Evolutionary conservation across 164 flowering plant species (phyloP), one percentile per base, ranked within the genome.

Genomic region (Houttuynia cordata): DNA sequence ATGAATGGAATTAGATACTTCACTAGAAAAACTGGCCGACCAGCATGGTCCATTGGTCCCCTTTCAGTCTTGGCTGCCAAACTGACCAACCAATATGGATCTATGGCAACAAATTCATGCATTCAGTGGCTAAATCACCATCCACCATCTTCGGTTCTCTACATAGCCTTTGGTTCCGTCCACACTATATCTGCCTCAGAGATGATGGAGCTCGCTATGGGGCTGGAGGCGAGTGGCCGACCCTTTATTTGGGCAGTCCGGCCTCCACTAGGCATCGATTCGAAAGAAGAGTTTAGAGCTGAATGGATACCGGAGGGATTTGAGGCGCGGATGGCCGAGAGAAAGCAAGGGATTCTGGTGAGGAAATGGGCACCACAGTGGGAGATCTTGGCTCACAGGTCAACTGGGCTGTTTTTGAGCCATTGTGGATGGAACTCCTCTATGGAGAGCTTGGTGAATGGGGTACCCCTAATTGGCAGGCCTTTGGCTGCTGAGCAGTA

Each of bases 91-190:
- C 20, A 23, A 10, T 53, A n/a, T 20, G 56, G 8, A 20, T 20
- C 22, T 18, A 23, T 10, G 4, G 56, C 10, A 4, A 18, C 7
- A 4, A 2, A 20, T 53, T 23, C 56, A 1, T 62, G 65, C 34
- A 13, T 62, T 22, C 8, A 39, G 10, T 86, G 84, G 84, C 75
- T 86, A 0, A 74, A 81, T 39, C 8, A 60, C 23, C 82, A 80
- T 37, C 71, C 74, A 0, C 21, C 45, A 12, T 66, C 64, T 5
- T 82, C 87, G 1, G 93, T 86, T 0, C 51, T 86, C 1, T 84
- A 76, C 67, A 51, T 84, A 3, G 79, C 80, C 0, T 86, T 86
- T 42, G 89, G 89, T 9, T 83, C 89, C 10, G 71, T 73, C 53
- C 74, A 76, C 77, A 71, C 82, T 1, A 76, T 83, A 52, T 71